Evolutionary conservation across 2,329 filamentous ascomycete species (phyloP), one percentile per base, ranked within the genome.

Genomic region (Fusarium sp.): DNA sequence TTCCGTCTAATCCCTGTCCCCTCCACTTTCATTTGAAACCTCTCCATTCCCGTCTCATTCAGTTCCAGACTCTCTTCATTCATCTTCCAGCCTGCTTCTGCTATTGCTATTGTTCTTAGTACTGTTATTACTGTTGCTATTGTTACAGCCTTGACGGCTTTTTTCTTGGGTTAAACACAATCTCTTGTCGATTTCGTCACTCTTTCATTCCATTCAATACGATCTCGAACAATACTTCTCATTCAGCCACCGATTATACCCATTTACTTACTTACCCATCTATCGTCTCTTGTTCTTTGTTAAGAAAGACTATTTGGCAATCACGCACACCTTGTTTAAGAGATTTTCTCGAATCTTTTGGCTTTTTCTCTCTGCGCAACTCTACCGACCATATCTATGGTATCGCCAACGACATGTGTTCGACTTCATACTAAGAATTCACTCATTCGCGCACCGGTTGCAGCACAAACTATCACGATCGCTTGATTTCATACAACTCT

Each of bases 11-110:
- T 38, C 44, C 57, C 58, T 28, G 61, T 38, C 14, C 44, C 42
- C 48, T 54, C 28, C 24, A 33, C 24, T 66, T 61, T 75, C 65
- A 66, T 72, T 71, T 72, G 69, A 70, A 71, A 68, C 68, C 52
- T 64, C 63, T 54, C 26, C 56, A 36, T 55, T 44, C 38, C 50
- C 44, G 40, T 58, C 54, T 59, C 34, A 44, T 62, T 65, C 48
- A 55, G 63, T 69, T 69, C 54, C 65, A 64, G 56, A 50, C 42
- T 54, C 51, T 45, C 56, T 45, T 55, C 42, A 64, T 72, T 56
- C 57, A 67, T 68, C 51, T 56, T 49, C 66, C 69, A 68, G 58
- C 66, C 66, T 56, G 55, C 60, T 36, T 58, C 63, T 56, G 57
- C 60, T 36, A 45, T 40, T 60, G 52, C 36, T 48, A 65, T 64